phyloP scores from a whole-genome alignment of 164 flowering plant genomes.

The Magnolia kwangsiensis region DNA sequence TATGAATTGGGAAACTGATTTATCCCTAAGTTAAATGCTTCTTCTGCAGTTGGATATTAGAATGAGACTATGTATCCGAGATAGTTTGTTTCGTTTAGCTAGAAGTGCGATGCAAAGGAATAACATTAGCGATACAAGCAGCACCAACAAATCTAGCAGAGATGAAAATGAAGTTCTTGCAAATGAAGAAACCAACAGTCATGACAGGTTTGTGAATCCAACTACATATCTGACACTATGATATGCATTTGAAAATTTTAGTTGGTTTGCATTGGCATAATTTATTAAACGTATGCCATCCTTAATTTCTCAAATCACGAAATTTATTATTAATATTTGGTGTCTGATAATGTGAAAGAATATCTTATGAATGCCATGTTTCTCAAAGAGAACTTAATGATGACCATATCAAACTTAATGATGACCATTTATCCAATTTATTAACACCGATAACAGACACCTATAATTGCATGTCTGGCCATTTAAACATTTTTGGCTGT shows the following conservation, averaged over 20 bases:
- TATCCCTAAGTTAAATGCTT: background rate
- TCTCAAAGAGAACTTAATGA: no score
- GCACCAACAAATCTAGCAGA: slow-evolving; percentile 33
- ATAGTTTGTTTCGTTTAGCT: slow-evolving; percentile 84
- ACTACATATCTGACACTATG: background rate
- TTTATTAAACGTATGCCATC: background rate
- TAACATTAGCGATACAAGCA: slow-evolving; percentile 43
- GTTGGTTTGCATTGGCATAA: background rate
- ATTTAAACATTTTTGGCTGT: background rate
- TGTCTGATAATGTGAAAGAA: background rate
- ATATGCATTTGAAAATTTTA: background rate
- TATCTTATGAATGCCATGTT: background rate
- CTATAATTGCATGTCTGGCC: no score
- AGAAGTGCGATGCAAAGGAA: slow-evolving; percentile 75
- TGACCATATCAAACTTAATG: no score
- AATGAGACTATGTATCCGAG: slow-evolving; percentile 65
- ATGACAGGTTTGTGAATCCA: slow-evolving; percentile 44
- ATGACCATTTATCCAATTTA: no score
- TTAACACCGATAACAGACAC: no score
- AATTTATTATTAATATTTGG: background rate
- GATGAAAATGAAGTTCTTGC: slow-evolving; percentile 33
- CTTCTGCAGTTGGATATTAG: slow-evolving; percentile 63
- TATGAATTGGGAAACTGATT: background rate
- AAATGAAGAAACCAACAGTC: slow-evolving; percentile 37
- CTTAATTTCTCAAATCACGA: background rate